Percentiles rank a stretch among this genome's conserved stretches.
phyloP scores from a whole-genome alignment of 495 filamentous ascomycete genomes.

The Sphaerosporella brunnea region DNA sequence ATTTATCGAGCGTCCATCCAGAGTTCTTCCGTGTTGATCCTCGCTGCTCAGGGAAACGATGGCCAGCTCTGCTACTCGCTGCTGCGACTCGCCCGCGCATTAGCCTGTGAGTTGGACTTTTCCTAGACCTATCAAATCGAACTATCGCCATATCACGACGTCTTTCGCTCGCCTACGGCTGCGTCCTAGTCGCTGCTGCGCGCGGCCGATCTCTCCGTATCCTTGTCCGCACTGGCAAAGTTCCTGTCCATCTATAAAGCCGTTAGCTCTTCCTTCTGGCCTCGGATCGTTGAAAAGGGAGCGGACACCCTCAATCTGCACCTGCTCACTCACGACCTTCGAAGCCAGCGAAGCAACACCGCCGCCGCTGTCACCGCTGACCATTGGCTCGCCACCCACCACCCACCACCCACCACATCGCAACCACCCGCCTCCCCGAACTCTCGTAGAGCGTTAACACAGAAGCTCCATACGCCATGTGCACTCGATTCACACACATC shows the following conservation, averaged over 20 bases:
- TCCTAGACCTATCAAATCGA: not conserved
- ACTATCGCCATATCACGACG: not conserved
- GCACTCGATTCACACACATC: conserved; percentile 25
- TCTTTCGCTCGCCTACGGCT: not conserved
- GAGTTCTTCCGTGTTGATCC: too few relatives aligned
- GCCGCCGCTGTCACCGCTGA: not conserved
- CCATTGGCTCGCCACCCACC: not conserved
- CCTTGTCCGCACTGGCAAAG: not conserved
- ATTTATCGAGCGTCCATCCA: too few relatives aligned
- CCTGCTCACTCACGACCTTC: not conserved
- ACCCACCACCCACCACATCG: not conserved
- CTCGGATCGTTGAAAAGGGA: too few relatives aligned
- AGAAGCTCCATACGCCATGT: conserved; percentile 11
- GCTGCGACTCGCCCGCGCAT: not conserved
- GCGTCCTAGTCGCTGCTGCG: not conserved
- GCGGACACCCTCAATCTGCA: too few relatives aligned
- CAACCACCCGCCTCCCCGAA: not conserved
- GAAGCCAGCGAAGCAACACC: not conserved
- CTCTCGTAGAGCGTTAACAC: too few relatives aligned
- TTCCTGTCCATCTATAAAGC: not conserved
- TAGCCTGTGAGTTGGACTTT: not conserved
- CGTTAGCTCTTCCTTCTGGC: not conserved
- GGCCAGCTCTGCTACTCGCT: too few relatives aligned
- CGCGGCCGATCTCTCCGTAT: not conserved
- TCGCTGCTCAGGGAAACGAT: too few relatives aligned